Evolutionary conservation across 2,329 filamentous ascomycete genomes (phyloP), one percentile per base, ranked within the genome.

Genomic region (Talaromyces albobiverticillius): DNA sequence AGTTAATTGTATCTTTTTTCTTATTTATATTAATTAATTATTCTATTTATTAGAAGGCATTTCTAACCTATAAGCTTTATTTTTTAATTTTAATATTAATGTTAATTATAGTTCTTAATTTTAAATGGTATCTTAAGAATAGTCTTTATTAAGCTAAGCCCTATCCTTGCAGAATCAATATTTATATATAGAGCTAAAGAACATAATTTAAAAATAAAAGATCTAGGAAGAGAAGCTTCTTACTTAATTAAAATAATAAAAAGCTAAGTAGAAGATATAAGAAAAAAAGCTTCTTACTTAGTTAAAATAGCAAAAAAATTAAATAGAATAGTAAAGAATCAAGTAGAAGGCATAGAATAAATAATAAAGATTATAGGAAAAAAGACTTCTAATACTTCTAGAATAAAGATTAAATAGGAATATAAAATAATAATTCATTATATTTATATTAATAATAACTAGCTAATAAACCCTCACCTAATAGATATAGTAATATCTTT

Each of bases 201-300:
- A 16, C 14, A 51, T 45, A 29, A 43, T 51, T 26, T 40, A 51
- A 31, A 7, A 11, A n/a, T 23, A 60, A 8, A 36, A 36, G 36
- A 16, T 3, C 6, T 16, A 9, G n/a, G 16, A 40, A 9, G 16
- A 40, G 34, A 16, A 38, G 16, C 16, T 38, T 9, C n/a, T 18
- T 3, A 8, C 34, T 2, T n/a, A 38, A 8, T 7, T 18, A 8
- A n/a, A 16, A 9, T 3, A 20, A 5, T 7, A 38, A n/a, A 20
- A 8, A 20, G 34, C 34, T 8, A 16, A 40, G 18, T 16, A 38
- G 16, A 38, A 38, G 34, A 10, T 10, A 10, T 10, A 6, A 3
- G 32, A 36, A 36, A 13, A n/a, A 13, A 36, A 36, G 32, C 26
- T 29, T 29, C 26, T 29, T 10, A 10, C 26, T 29, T 10, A 29